Conservation (phyloP, 495 filamentous ascomycete genomes). For the Neurospora sp. region DNA sequence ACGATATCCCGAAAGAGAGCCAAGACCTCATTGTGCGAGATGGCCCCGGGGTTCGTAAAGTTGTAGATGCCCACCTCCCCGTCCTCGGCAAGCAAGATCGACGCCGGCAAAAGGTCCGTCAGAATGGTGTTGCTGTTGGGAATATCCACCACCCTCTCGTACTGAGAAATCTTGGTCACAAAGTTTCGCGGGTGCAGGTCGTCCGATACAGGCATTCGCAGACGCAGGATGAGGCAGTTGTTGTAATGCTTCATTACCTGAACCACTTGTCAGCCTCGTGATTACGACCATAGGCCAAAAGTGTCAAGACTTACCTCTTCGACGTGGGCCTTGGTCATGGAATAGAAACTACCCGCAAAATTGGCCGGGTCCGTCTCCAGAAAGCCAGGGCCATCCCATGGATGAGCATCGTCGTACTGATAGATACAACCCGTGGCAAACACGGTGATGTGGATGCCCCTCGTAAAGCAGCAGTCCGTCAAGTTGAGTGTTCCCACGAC, state of each 20-base stretch:
- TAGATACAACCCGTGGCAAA: constrained; percentile 60
- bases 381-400: constrained; percentile 48
- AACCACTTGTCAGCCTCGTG: not conserved
- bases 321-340: constrained; percentile 53
- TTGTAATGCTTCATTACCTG: constrained; percentile 51
- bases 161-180: constrained; percentile 57
- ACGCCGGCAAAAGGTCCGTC: constrained; percentile 50
- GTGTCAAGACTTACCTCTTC: constrained; percentile 40
- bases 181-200: constrained; percentile 57
- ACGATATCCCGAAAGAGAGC: constrained; percentile 51
- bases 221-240: constrained; percentile 49
- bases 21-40: constrained; percentile 59
- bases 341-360: constrained; percentile 58
- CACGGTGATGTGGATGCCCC: constrained; percentile 50
- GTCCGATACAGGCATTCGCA: constrained; percentile 61
- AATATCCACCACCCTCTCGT: constrained; percentile 54
- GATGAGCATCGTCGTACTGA: constrained; percentile 48
- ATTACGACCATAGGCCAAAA: not conserved
- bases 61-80: constrained; percentile 55
- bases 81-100: constrained; percentile 50
- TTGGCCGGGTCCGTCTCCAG: constrained; percentile 54
- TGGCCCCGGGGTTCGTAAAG: constrained; percentile 58
- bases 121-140: constrained; percentile 61
- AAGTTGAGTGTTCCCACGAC: constrained; percentile 55
- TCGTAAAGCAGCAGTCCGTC: constrained; percentile 47